Percentiles rank a stretch among this genome's conserved stretches.
phyloP scores from a whole-genome alignment of 1,284 basidiomycete genomes.

The Ustilago shanxiensis region DNA sequence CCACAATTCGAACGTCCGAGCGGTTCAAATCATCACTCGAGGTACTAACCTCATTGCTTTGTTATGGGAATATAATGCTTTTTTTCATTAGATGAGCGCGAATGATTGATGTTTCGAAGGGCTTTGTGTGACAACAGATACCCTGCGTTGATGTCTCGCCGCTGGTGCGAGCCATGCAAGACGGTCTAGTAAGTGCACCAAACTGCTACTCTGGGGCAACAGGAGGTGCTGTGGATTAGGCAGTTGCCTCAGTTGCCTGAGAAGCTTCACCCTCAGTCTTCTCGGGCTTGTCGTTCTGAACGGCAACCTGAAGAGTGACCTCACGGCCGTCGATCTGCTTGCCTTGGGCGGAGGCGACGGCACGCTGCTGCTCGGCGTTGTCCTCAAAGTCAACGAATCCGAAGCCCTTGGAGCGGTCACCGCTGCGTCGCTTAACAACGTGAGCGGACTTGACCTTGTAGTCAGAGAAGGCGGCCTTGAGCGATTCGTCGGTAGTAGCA shows the following conservation, averaged over 20 bases:
- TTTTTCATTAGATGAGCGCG: constrained; percentile 5
- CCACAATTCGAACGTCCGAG: background rate
- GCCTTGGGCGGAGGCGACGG: constrained; percentile 51
- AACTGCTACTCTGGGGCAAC: background rate
- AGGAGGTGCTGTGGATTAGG: background rate
- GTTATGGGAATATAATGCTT: constrained; percentile 13
- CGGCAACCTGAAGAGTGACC: constrained; percentile 56
- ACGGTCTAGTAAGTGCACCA: background rate
- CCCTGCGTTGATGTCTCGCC: background rate
- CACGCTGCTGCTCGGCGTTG: constrained; percentile 58
- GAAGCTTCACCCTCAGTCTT: constrained; percentile 13
- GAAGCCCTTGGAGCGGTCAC: constrained; percentile 61
- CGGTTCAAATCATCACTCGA: background rate
- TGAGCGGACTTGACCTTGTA: constrained; percentile 59
- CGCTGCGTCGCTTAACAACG: constrained; percentile 57
- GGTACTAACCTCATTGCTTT: background rate
- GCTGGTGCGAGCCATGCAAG: background rate
- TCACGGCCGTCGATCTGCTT: constrained; percentile 57
- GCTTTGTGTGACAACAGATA: constrained; percentile 1
- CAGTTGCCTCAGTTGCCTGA: constrained; percentile 9
- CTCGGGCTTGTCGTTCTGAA: constrained; percentile 46
- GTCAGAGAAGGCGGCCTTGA: constrained; percentile 57
- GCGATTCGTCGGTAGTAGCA: constrained; percentile 58
- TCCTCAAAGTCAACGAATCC: constrained; percentile 63
- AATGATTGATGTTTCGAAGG: background rate